phyloP scores from a whole-genome alignment of 2,329 filamentous ascomycete genomes.

The Beauveria bassiana region DNA sequence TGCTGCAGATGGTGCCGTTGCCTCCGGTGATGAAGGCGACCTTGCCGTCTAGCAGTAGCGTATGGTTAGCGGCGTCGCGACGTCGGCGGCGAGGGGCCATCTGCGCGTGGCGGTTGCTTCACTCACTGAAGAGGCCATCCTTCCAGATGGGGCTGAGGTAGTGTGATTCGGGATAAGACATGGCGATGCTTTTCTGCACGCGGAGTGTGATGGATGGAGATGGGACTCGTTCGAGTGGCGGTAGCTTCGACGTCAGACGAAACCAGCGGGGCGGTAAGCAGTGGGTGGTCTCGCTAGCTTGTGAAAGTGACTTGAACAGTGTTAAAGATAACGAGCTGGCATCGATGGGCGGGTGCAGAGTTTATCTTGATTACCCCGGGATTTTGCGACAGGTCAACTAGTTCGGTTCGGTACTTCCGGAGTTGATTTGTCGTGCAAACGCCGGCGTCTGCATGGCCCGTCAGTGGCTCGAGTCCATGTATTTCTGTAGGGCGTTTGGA shows the following conservation, averaged over 20 bases:
- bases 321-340: neutral
- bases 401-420: neutral
- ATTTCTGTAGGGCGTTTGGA: neutral
- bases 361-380: neutral
- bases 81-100: neutral
- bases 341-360: neutral
- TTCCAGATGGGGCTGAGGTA: slow-evolving; percentile 81
- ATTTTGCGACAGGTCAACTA: neutral
- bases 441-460: neutral
- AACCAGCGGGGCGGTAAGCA: neutral
- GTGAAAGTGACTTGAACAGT: neutral
- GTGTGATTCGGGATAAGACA: slow-evolving; percentile 63
- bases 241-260: neutral
- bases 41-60: slow-evolving; percentile 55
- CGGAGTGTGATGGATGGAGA: neutral
- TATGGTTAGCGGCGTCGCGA: neutral
- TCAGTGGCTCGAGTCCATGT: neutral
- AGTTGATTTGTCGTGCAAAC: slow-evolving; percentile 3
- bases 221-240: neutral
- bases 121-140: slow-evolving; percentile 75
- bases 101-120: too few species aligned
- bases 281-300: neutral
- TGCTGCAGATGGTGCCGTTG: slow-evolving; percentile 87
- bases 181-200: slow-evolving; percentile 27
- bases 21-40: slow-evolving; percentile 95